Evolutionary conservation across 192 early-diverging fungal genomes (phyloP), one percentile per base, ranked within the genome.

Genomic region (Coemansia sp.): DNA sequence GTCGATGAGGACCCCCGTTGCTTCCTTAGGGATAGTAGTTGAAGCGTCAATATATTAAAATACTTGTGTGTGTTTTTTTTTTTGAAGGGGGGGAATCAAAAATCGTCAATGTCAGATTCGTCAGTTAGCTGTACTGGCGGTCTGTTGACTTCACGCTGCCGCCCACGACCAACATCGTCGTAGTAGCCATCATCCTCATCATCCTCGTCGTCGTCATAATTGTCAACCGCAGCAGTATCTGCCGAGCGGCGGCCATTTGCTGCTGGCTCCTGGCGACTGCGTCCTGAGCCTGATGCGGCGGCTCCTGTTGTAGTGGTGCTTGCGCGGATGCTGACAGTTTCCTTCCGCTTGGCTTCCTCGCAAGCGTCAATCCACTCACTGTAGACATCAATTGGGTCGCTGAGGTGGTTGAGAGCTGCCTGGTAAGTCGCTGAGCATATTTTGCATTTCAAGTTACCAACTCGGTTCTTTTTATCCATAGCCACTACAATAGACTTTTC

Each of bases 321-420:
- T 35, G 55, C 32, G 55, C 55, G 55, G 32, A 32, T 6, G 55
- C 30, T 17, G 4, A 57, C 5, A 14, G 30, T 43, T 9, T 74
- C 75, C 42, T 50, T 61, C 26, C 62, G 64, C 68, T 87, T 84
- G 43, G 85, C 86, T 43, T 88, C 84, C 60, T 94, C 92, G 66
- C 88, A 90, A 1, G 91, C 88, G 80, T 97, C 96, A 32, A 98
- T 86, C 95, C 95, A 98, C 38, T 90, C 92, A 32, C 86, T 86
- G 64, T 98, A 98, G 10, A 98, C 92, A 76, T 98, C 96, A 14
- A 95, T 88, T 6, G 93, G 86, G 44, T 91, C 91, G 62, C 86
- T 86, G 10, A 98, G 78, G 43, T 68, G 63, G 68, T 87, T 92
- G 64, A 94, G 90, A 6, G 80, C 77, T 13, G 90, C 86, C 64